A percentile compares a stretch with the other conserved stretches of the same genome.
Evolutionary conservation across 768 basidiomycete genomes (phyloP).

Genomic region (Boletellus sp.): DNA sequence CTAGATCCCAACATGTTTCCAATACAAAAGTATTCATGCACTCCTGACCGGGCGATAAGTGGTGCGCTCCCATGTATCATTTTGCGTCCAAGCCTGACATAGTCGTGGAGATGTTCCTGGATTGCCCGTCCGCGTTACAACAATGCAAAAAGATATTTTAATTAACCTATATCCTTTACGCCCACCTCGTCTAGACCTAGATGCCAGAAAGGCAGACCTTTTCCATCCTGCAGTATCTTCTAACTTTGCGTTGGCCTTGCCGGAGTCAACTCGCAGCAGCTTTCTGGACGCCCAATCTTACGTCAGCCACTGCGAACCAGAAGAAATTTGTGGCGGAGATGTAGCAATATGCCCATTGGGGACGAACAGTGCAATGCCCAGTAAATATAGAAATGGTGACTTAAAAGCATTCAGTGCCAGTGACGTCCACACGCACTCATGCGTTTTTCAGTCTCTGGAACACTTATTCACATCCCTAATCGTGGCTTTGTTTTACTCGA

Average conservation of each 20-base stretch:
- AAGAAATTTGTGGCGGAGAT: constrained; percentile 48
- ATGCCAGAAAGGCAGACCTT: constrained; percentile 25
- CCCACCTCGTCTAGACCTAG: constrained; percentile 36
- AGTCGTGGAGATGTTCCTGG: constrained; percentile 32
- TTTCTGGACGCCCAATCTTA: constrained; percentile 38
- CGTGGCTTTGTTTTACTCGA: constrained; percentile 81
- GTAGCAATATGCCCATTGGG: constrained; percentile 76
- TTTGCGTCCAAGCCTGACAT: background rate
- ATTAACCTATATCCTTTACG: constrained; percentile 47
- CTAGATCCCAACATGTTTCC: constrained; percentile 75
- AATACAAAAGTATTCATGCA: constrained; percentile 51
- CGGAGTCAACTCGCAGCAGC: constrained; percentile 32
- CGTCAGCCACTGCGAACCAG: background rate
- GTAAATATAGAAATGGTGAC: constrained; percentile 82
- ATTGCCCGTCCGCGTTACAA: constrained; percentile 44
- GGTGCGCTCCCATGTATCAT: constrained; percentile 20
- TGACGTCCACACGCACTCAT: background rate
- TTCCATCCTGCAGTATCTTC: constrained; percentile 29
- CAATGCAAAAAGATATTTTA: constrained; percentile 41
- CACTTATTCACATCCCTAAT: constrained; percentile 69
- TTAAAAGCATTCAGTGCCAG: constrained; percentile 9
- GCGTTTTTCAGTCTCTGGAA: constrained; percentile 59
- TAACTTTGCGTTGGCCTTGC: constrained; percentile 11
- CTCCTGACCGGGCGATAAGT: constrained; percentile 38
- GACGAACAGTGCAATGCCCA: constrained; percentile 84